Evolutionary conservation across 1,284 basidiomycete genomes (phyloP), one percentile per base, ranked within the genome.

Genomic region (Ustilago shanxiensis): DNA sequence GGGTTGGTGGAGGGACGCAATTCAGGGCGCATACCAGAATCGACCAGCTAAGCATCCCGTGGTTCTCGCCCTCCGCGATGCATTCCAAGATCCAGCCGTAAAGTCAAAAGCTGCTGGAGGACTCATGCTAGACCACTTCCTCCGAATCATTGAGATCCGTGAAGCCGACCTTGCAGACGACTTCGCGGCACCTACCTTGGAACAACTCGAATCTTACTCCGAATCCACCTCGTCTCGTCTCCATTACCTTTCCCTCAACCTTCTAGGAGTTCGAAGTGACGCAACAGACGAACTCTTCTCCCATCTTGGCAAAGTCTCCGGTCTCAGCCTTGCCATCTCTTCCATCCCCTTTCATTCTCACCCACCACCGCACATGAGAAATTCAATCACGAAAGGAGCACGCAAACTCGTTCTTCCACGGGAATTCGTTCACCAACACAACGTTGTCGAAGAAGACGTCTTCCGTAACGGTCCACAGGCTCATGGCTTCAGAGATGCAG

Each of bases 401-500:
- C 90, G 92, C 35, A 89, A 90, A 72, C 90, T 95, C 87, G 90
- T 93, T 29, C 90, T 98, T 44, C 95, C 95, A 2, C 90, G 91
- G 14, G 94, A 96, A 81, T 90, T 96, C 53, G 92, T 92, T 11
- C 91, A 92, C 47, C 91, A 90, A 72, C 91, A 95, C 82, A 89
- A 90, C 9, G 91, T 97, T 13, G 90, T 90, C 52, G 93, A 96
- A 85, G 94, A 97, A 85, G 92, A 95, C 29, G 91, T 97, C 11
- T 92, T 95, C 85, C 89, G 93, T 35, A 88, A 89, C 47, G 92
- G 93, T 1, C 88, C 89, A 10, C 86, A 88, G 20, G 93, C 92
- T 50, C 85, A 88, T 52, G 91, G 90, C 44, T 90, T 93, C 67
- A 82, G 81, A 49, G 89, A 90, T 67, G 94, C 94, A 0, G 92